Evolutionary conservation across 352 stramenopile species (phyloP).

Genomic region (Aphanomyces cochlioides): DNA sequence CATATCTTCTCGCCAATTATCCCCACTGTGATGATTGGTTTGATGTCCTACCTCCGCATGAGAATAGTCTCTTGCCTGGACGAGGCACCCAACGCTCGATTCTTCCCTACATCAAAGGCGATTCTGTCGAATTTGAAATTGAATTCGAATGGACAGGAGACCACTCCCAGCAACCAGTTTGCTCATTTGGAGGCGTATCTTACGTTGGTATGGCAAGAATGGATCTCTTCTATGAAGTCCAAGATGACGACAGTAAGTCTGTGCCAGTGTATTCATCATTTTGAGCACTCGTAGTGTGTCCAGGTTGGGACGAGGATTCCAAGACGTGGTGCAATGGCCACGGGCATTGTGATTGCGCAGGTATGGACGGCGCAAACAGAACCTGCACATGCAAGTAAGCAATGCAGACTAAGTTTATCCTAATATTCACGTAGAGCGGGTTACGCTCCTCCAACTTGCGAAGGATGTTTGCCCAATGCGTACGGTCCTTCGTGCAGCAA

Average conservation of each 20-base stretch:
- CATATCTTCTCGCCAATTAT: slow-evolving; percentile 67
- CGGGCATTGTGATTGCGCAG: slow-evolving; percentile 63
- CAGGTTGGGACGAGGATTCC: slow-evolving; percentile 61
- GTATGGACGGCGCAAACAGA: slow-evolving; percentile 55
- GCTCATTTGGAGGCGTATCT: slow-evolving; percentile 75
- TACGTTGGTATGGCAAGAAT: slow-evolving; percentile 70
- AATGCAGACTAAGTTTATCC: neutral
- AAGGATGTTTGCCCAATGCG: slow-evolving; percentile 56
- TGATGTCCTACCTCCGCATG: slow-evolving; percentile 72
- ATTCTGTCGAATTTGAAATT: slow-evolving; percentile 47
- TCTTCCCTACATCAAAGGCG: slow-evolving; percentile 45
- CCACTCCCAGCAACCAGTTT: slow-evolving; percentile 53
- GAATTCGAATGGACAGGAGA: slow-evolving; percentile 57
- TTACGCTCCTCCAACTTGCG: slow-evolving; percentile 68
- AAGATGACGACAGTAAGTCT: slow-evolving; percentile 63
- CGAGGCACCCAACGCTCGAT: slow-evolving; percentile 58
- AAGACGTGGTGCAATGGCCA: slow-evolving; percentile 54
- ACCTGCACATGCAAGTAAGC: slow-evolving; percentile 69
- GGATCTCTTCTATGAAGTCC: slow-evolving; percentile 75
- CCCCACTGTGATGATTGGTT: slow-evolving; percentile 84
- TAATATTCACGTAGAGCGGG: slow-evolving; percentile 37
- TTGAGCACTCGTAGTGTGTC: slow-evolving; percentile 43
- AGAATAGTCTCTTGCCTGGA: slow-evolving; percentile 65
- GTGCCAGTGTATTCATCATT: neutral
- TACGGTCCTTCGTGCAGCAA: slow-evolving; percentile 51